These are phyloP conservation scores for Acorus calamus DNA, from an alignment of 106 monocot species.

Conservation along the genomic window DNA sequence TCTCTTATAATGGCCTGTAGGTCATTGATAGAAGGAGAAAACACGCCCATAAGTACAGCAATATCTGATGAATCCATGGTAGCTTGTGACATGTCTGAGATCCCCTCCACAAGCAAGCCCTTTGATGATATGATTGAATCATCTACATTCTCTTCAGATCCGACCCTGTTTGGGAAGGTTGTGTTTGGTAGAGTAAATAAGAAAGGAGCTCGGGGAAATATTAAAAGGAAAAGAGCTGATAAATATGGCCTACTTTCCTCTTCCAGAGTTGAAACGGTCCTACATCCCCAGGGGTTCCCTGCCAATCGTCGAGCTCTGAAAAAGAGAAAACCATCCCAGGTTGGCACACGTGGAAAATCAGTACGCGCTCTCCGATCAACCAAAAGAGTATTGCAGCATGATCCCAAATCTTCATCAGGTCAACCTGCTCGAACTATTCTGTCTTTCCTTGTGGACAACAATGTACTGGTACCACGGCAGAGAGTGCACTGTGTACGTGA, in stretches of 20 bases:
- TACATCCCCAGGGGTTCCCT: neutral
- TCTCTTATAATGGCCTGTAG: conserved; percentile 51
- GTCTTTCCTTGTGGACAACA: conserved; percentile 52
- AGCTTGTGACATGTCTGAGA: neutral
- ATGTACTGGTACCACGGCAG: conserved; percentile 40
- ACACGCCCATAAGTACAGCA: neutral
- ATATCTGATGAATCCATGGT: conserved; percentile 1
- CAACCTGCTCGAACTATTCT: conserved; percentile 30
- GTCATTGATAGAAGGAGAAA: conserved; percentile 15
- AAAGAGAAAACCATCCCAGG: conserved; percentile 8
- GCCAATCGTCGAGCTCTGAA: conserved; percentile 3
- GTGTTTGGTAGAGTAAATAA: conserved; percentile 4
- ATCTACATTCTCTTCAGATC: conserved; percentile 1
- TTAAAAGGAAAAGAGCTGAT: conserved; percentile 15
- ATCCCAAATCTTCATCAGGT: conserved; percentile 5
- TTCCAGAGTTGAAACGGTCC: conserved; percentile 1
- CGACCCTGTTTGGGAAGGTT: neutral
- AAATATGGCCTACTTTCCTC: neutral
- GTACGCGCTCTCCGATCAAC: neutral
- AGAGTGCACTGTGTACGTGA: conserved; percentile 40
- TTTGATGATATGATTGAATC: neutral
- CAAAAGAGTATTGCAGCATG: conserved; percentile 9
- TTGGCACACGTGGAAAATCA: neutral
- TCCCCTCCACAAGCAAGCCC: neutral
- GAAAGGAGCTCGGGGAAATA: conserved; percentile 3